Conservation (phyloP, 2,329 filamentous ascomycete species). For the Neocucurbitaria cava region DNA sequence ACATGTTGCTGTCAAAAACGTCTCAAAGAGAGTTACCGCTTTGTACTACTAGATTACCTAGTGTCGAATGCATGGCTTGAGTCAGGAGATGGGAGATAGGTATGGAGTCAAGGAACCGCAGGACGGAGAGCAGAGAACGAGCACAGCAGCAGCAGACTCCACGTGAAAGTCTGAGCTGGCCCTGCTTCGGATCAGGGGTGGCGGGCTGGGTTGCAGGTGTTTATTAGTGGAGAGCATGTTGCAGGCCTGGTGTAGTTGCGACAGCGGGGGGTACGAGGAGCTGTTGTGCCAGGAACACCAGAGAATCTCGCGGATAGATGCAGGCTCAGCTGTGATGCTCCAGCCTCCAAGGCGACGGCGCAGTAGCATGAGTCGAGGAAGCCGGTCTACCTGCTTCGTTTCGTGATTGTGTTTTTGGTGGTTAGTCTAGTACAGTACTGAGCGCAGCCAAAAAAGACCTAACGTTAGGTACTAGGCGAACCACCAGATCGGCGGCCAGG, state of each 20-base stretch:
- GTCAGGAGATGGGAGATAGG: neutral
- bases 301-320: conserved; percentile 4
- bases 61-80: neutral
- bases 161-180: conserved; percentile 1
- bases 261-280: conserved; percentile 19
- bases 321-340: neutral
- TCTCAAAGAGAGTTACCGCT: neutral
- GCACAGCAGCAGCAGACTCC: neutral
- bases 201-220: neutral
- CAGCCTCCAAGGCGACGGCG: neutral
- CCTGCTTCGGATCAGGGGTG: neutral
- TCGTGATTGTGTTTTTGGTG: neutral
- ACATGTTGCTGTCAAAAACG: neutral
- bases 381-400: neutral
- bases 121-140: neutral
- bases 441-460: neutral
- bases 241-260: neutral
- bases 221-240: neutral
- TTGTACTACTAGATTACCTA: neutral
- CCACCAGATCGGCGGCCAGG: conserved; percentile 14
- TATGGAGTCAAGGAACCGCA: neutral
- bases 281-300: conserved; percentile 18
- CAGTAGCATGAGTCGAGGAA: neutral
- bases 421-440: neutral
- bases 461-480: conserved; percentile 1